phyloP scores from a whole-genome alignment of 2,329 filamentous ascomycete genomes.

The Fusarium newnesense region DNA sequence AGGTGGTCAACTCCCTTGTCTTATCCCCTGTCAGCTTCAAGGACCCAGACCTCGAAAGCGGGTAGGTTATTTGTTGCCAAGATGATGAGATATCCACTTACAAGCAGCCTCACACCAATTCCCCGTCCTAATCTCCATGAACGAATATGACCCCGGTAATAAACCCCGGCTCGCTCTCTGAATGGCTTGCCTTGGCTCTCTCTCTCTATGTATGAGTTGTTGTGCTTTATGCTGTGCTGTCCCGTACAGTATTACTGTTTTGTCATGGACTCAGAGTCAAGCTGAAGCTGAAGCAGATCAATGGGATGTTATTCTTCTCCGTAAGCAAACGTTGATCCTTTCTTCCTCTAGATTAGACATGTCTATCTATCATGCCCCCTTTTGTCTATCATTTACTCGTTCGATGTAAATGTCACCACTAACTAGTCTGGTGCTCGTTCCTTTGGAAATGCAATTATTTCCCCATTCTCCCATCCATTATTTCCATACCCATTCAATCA shows the following conservation, averaged over 20 bases:
- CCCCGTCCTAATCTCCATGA: slow-evolving; percentile 35
- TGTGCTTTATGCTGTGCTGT: slow-evolving; percentile 5
- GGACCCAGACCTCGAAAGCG: slow-evolving; percentile 19
- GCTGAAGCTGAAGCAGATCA: slow-evolving; percentile 8
- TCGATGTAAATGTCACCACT: background rate
- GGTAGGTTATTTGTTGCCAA: slow-evolving; percentile 22
- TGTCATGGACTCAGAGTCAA: background rate
- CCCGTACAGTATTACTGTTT: background rate
- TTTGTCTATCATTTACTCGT: slow-evolving; percentile 7
- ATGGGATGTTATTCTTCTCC: background rate
- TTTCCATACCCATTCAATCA: slow-evolving; percentile 6
- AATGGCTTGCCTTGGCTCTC: background rate
- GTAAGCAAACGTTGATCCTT: slow-evolving; percentile 24
- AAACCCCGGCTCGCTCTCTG: slow-evolving; percentile 16
- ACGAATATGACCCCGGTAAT: slow-evolving; percentile 4
- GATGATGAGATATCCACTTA: slow-evolving; percentile 20
- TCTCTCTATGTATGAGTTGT: background rate
- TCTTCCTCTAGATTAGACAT: slow-evolving; percentile 21
- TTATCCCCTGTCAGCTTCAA: slow-evolving; percentile 16
- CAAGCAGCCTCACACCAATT: slow-evolving; percentile 33
- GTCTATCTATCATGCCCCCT: slow-evolving; percentile 23
- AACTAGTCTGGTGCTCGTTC: slow-evolving; percentile 12
- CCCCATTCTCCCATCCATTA: slow-evolving; percentile 13
- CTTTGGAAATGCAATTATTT: background rate
- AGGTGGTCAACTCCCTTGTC: slow-evolving; percentile 17